Conservation (phyloP, 1,284 basidiomycete species). For the Apiotrichum brassicae region DNA sequence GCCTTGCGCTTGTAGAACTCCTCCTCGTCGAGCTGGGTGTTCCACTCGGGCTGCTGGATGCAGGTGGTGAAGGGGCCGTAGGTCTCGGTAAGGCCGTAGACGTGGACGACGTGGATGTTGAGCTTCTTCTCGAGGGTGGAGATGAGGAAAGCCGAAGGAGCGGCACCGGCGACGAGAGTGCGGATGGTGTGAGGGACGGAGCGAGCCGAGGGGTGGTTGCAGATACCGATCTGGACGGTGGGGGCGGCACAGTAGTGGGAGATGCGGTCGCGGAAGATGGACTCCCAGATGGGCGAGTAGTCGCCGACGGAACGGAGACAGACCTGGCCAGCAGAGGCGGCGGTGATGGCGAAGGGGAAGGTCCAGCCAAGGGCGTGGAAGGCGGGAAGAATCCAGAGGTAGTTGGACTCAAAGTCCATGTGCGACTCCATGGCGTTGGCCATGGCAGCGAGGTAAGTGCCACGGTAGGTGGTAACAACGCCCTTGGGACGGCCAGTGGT, state of each 20-base stretch:
- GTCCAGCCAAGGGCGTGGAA: constrained; percentile 20
- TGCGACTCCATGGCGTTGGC: constrained; percentile 12
- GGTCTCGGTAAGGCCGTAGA: constrained; percentile 55
- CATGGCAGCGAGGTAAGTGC: constrained; percentile 15
- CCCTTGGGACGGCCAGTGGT: constrained; percentile 19
- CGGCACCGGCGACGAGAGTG: constrained; percentile 14
- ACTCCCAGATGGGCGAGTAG: constrained; percentile 16
- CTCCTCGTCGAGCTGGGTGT: constrained; percentile 9
- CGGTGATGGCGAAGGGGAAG: constrained; percentile 17
- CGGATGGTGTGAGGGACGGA: constrained; percentile 11
- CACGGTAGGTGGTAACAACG: constrained; percentile 16
- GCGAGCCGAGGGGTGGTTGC: constrained; percentile 12
- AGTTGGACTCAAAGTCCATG: constrained; percentile 23
- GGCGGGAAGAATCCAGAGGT: constrained; percentile 29
- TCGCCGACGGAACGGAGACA: constrained; percentile 18
- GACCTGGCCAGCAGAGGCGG: constrained; percentile 11
- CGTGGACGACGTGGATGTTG: constrained; percentile 18
- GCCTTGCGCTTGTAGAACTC: constrained; percentile 21
- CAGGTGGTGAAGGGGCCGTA: constrained; percentile 17
- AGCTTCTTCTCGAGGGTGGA: constrained; percentile 18
- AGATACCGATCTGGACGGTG: constrained; percentile 17
- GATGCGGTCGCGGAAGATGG: constrained; percentile 11
- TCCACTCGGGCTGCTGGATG: constrained; percentile 14
- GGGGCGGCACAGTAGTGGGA: constrained; percentile 13
- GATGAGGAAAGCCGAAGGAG: constrained; percentile 16